phyloP scores from a whole-genome alignment of 129 eudicot genomes.

The Artemisia tridentata region DNA sequence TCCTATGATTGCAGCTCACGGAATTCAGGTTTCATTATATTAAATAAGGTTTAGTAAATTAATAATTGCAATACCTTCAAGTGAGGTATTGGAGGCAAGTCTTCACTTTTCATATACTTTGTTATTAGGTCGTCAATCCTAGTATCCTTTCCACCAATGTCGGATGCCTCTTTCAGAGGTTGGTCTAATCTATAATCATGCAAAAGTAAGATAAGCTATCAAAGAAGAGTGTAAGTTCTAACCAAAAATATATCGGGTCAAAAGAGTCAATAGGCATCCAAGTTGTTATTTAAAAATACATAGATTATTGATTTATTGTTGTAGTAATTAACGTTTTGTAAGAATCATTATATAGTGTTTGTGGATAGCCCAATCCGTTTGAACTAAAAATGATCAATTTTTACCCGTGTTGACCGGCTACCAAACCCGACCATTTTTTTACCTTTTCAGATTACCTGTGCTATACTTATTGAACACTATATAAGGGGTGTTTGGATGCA shows the following conservation, averaged over 20 bases:
- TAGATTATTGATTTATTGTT: neutral
- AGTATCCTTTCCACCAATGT: conserved; percentile 21
- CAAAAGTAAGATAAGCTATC: conserved; percentile 9
- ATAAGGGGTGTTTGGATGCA: neutral
- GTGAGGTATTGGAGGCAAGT: conserved; percentile 39
- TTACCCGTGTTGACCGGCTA: no score
- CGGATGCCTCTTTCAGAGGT: conserved; percentile 37
- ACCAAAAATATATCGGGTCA: no score
- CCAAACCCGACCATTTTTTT: no score
- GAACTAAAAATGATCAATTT: no score
- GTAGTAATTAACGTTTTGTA: neutral
- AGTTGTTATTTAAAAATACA: no score
- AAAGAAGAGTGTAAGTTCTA: conserved; percentile 2
- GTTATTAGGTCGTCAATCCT: conserved; percentile 26
- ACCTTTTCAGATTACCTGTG: no score
- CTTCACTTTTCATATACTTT: conserved; percentile 37
- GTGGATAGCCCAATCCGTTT: no score
- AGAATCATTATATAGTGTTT: neutral
- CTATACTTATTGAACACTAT: neutral
- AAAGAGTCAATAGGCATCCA: no score
- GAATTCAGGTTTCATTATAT: conserved; percentile 17
- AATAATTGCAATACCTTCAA: conserved; percentile 42
- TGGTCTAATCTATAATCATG: conserved; percentile 60
- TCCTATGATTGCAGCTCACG: conserved; percentile 45
- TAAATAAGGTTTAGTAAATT: neutral